Evolutionary conservation across 176 grass and related monocot genomes (phyloP).

Genomic region (Avena atlantica): DNA sequence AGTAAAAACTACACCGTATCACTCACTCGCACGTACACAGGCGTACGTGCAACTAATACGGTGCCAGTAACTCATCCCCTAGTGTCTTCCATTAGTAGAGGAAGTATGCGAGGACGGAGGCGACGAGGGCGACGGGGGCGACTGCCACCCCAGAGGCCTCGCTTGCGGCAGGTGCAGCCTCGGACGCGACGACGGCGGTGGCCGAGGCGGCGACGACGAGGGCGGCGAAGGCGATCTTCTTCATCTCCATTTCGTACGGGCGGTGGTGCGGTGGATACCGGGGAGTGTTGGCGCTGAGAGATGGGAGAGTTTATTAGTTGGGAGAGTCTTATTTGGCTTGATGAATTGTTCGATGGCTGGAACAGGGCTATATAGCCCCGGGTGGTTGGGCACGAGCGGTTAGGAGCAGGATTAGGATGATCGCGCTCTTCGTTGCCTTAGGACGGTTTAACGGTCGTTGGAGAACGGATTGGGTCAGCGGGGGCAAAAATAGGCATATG

Average conservation of each 20-base stretch:
- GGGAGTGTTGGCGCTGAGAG: background rate
- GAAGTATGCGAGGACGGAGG: constrained; percentile 14
- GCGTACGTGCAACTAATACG: background rate
- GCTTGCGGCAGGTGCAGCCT: background rate
- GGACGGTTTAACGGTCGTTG: background rate
- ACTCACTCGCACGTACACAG: background rate
- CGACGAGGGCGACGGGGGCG: constrained; percentile 6
- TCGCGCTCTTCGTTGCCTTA: background rate
- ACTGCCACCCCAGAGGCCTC: background rate
- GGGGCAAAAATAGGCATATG: background rate
- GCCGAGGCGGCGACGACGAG: background rate
- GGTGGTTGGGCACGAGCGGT: background rate
- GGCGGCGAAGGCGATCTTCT: constrained; percentile 33
- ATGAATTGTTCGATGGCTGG: background rate
- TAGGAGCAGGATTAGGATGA: background rate
- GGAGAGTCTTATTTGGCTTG: constrained; percentile 23
- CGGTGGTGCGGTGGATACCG: background rate
- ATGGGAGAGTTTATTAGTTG: background rate
- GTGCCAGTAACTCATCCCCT: background rate
- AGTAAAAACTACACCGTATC: background rate
- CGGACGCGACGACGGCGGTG: constrained; percentile 6
- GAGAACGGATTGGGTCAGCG: background rate
- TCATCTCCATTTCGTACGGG: background rate
- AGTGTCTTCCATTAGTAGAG: constrained; percentile 16
- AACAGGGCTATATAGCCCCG: background rate